These are phyloP conservation scores for Citrus mangshanensis DNA, from an alignment of 345 rosid species.

Conservation along the genomic window DNA sequence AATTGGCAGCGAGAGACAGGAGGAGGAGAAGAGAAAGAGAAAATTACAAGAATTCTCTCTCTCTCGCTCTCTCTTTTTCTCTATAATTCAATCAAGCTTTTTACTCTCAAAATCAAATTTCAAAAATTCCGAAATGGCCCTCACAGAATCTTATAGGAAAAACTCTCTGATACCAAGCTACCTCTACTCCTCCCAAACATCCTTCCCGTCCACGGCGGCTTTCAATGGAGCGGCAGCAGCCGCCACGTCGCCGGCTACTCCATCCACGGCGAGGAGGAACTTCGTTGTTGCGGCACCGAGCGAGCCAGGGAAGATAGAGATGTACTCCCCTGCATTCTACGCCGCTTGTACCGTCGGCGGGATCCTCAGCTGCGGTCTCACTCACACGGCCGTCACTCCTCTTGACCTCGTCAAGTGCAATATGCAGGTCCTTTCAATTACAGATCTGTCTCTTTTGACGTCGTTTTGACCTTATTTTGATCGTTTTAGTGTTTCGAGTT, in stretches of 20 bases:
- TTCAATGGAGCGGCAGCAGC: conserved; percentile 20
- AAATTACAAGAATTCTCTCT: background rate
- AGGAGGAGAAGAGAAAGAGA: background rate
- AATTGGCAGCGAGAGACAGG: conserved; percentile 34
- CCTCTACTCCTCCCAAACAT: conserved; percentile 53
- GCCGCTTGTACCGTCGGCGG: conserved; percentile 93
- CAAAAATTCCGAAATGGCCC: conserved; percentile 35
- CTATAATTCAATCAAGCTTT: background rate
- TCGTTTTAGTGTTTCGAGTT: background rate
- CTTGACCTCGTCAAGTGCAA: conserved; percentile 99
- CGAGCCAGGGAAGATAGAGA: conserved; percentile 75
- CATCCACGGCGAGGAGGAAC: conserved; percentile 19
- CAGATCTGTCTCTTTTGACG: background rate
- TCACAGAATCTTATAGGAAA: conserved; percentile 34
- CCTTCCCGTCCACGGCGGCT: conserved; percentile 24
- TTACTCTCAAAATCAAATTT: background rate
- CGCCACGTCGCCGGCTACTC: background rate
- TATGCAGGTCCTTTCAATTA: conserved; percentile 67
- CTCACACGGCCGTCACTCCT: conserved; percentile 95
- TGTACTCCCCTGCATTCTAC: conserved; percentile 87
- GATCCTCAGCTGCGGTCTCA: conserved; percentile 88
- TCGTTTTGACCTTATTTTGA: background rate
- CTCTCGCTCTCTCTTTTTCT: background rate
- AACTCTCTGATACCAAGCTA: conserved; percentile 60
- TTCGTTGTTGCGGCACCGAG: conserved; percentile 55